Evolutionary conservation across 306 rosid species (phyloP), one percentile per base, ranked within the genome.

Genomic region (Quercus mongolica): DNA sequence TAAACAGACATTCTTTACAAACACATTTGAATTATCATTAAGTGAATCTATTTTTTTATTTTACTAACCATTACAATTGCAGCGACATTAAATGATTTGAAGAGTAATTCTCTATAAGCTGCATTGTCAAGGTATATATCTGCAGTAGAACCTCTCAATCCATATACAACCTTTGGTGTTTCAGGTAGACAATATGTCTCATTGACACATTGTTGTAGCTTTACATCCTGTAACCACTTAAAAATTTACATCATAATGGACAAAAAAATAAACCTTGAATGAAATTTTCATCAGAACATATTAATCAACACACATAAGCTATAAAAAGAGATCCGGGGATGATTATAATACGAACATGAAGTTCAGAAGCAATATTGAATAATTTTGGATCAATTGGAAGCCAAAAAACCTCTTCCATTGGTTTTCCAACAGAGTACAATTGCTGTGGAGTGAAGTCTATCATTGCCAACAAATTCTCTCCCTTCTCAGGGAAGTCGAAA

Each of bases 181-280:
- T 77, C 68, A 12, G 81, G 75, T 5, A 68, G 75, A 31, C 81
- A 77, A 69, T 56, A 68, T 77, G 81, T 77, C 68, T 76, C 74
- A 25, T 25, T 77, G n/a, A 77, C 1, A 54, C 74, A 67, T 52
- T 67, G 55, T 67, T 54, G 41, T 8, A 77, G 57, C 68, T 52
- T 21, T 15, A 77, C 19, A 55, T 77, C 67, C 74, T 77, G 68
- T 10, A 41, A 77, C 13, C 25, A 41, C 12, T 38, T 26, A 5
- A 63, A 21, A 63, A 15, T 57, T 35, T 57, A 57, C 63, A 57
- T 14, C 25, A 57, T 20, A 6, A 63, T 26, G 69, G 26, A 3
- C 69, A 8, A 12, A 57, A 63, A 63, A 25, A 63, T 1, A 63
- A 63, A 63, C 18, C 31, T 4, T 67, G 8, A 28, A 15, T 31